phyloP scores from a whole-genome alignment of 108 stramenopile genomes.

The Aureococcus anophagefferens region DNA sequence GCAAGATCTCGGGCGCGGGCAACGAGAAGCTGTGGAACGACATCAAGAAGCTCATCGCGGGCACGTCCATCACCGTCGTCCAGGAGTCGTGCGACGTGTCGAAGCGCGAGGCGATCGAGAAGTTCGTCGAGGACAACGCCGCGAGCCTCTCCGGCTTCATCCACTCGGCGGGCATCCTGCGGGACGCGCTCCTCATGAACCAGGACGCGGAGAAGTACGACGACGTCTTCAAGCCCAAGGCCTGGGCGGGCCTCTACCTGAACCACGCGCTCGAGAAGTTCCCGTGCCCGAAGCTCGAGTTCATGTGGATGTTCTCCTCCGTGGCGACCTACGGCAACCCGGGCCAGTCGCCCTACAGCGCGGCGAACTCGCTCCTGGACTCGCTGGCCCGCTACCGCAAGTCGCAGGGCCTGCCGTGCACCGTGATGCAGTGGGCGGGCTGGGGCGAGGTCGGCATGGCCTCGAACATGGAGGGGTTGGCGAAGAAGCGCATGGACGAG shows the following conservation, averaged over 20 bases:
- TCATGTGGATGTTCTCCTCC: background rate
- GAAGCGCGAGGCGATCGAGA: background rate
- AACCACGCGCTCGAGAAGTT: background rate
- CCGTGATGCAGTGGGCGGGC: background rate
- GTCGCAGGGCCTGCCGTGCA: background rate
- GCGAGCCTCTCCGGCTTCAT: background rate
- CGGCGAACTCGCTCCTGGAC: background rate
- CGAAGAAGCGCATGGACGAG: background rate
- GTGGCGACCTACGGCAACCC: background rate
- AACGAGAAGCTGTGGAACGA: background rate
- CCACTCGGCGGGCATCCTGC: background rate
- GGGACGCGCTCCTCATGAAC: background rate
- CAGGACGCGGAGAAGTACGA: background rate
- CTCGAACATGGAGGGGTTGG: background rate
- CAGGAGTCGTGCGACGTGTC: background rate
- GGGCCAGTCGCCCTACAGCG: background rate
- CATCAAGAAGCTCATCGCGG: background rate
- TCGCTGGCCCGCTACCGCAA: background rate
- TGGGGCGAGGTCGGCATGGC: slow-evolving; percentile 1
- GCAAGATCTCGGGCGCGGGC: background rate
- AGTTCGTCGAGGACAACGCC: background rate
- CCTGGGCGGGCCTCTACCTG: background rate
- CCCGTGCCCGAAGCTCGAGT: background rate
- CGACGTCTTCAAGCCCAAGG: background rate
- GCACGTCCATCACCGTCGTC: background rate